Percentiles rank a stretch among this genome's conserved stretches.
Evolutionary conservation across 2,329 filamentous ascomycete species (phyloP).

Genomic region (Ophiosphaerella narmari): DNA sequence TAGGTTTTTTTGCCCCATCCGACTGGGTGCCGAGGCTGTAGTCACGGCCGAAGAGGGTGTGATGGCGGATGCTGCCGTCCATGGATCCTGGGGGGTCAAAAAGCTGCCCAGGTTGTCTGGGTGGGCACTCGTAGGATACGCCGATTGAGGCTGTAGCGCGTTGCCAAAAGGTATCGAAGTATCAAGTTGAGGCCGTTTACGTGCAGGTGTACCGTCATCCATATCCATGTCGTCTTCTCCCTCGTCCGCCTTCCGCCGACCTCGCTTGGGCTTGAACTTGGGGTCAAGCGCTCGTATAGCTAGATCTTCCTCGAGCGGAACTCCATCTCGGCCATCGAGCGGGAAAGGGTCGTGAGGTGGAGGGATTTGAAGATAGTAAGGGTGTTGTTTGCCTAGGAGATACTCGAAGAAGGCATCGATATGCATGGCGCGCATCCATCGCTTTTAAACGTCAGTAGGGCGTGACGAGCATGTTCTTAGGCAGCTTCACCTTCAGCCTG

Average conservation of each 20-base stretch:
- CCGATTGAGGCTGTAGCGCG: conserved; percentile 49
- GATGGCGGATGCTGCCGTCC: conserved; percentile 47
- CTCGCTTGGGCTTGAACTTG: conserved; percentile 67
- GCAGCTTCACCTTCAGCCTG: conserved; percentile 60
- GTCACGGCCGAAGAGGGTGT: conserved; percentile 46
- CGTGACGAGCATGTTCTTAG: too few species aligned
- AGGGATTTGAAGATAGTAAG: conserved; percentile 80
- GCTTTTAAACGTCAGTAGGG: conserved; percentile 53
- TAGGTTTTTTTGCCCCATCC: conserved; percentile 38
- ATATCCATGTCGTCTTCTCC: conserved; percentile 60
- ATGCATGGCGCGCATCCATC: conserved; percentile 97
- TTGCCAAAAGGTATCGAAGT: conserved; percentile 51
- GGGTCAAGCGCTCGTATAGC: conserved; percentile 83
- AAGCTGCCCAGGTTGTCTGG: conserved; percentile 59
- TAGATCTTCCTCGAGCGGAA: conserved; percentile 84
- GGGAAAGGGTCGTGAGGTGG: conserved; percentile 65
- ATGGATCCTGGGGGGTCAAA: conserved; percentile 50
- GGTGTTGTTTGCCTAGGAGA: conserved; percentile 74
- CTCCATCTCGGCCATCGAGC: conserved; percentile 74
- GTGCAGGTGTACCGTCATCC: conserved; percentile 42
- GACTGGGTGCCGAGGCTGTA: conserved; percentile 40
- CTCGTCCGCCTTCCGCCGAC: conserved; percentile 65
- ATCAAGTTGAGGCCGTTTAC: conserved; percentile 67
- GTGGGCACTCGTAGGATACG: conserved; percentile 60
- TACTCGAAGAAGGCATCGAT: conserved; percentile 95